Percentiles rank a stretch among this genome's conserved stretches.
phyloP scores from a whole-genome alignment of 176 grass and related monocot species.

The Tillandsia fasciculata region DNA sequence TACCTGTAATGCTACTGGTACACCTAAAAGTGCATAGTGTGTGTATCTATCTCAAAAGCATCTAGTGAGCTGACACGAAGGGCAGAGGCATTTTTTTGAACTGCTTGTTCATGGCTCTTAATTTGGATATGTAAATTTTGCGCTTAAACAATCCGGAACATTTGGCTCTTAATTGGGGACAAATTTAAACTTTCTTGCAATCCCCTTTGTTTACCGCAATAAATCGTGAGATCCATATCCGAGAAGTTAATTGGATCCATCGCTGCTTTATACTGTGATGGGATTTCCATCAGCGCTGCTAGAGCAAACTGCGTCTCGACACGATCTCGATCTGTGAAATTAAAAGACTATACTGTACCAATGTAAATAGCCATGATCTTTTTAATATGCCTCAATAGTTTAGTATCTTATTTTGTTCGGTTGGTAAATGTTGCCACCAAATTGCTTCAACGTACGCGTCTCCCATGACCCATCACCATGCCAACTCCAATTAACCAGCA shows the following conservation, averaged over 20 bases:
- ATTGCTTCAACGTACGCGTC: constrained; percentile 68
- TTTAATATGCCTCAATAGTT: neutral
- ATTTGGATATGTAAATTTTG: constrained; percentile 19
- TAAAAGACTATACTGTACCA: constrained; percentile 55
- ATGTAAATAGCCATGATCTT: neutral
- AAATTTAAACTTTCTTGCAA: constrained; percentile 15
- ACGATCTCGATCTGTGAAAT: constrained; percentile 89
- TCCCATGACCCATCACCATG: constrained; percentile 55
- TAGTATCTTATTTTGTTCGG: neutral
- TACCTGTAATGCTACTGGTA: too few relatives aligned
- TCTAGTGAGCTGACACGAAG: constrained; percentile 26
- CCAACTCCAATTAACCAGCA: constrained; percentile 62
- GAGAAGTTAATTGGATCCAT: constrained; percentile 43
- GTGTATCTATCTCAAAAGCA: too few relatives aligned
- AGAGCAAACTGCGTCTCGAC: constrained; percentile 59
- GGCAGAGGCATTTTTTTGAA: constrained; percentile 5
- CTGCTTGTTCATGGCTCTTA: constrained; percentile 9
- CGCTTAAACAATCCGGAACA: too few relatives aligned
- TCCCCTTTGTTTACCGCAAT: constrained; percentile 48
- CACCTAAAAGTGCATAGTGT: too few relatives aligned
- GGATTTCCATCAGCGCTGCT: constrained; percentile 64
- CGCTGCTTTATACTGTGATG: constrained; percentile 53
- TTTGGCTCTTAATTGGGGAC: constrained; percentile 31
- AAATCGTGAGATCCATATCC: constrained; percentile 31
- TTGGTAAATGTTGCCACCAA: constrained; percentile 57